These are phyloP conservation scores for Gonium pectorale DNA, from an alignment of 139 green algal genomes.

Conservation along the genomic window DNA sequence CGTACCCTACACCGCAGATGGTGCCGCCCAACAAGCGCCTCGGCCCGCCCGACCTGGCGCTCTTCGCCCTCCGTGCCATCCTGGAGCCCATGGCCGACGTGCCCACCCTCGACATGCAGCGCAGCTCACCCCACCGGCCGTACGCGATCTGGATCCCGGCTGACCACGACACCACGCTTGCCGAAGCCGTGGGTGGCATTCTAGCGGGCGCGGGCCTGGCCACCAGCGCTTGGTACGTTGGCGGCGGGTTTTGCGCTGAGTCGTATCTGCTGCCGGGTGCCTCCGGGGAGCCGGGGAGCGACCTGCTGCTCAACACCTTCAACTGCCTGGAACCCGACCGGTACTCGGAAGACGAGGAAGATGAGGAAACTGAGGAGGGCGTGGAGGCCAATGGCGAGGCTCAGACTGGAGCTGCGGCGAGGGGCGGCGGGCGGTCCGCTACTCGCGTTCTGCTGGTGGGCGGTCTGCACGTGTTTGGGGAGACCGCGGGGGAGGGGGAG, in stretches of 20 bases:
- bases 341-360: constrained; percentile 3
- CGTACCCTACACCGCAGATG: background rate
- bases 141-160: constrained; percentile 33
- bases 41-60: background rate
- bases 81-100: background rate
- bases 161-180: background rate
- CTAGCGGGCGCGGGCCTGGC: constrained; percentile 13
- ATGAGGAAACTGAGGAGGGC: background rate
- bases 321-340: background rate
- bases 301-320: background rate
- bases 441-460: background rate
- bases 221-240: background rate
- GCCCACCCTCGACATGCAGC: constrained; percentile 12
- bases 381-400: no score
- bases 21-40: constrained; percentile 8
- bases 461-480: background rate
- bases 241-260: constrained; percentile 15
- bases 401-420: background rate
- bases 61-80: constrained; percentile 10
- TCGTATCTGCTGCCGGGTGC: background rate
- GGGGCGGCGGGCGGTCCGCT: background rate
- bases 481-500: background rate
- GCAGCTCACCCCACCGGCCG: background rate
- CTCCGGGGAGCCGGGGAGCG: background rate
- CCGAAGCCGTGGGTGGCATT: constrained; percentile 2